These are phyloP conservation scores for Tremella yokohamensis DNA, from an alignment of 768 basidiomycete genomes.

Conservation along the genomic window DNA sequence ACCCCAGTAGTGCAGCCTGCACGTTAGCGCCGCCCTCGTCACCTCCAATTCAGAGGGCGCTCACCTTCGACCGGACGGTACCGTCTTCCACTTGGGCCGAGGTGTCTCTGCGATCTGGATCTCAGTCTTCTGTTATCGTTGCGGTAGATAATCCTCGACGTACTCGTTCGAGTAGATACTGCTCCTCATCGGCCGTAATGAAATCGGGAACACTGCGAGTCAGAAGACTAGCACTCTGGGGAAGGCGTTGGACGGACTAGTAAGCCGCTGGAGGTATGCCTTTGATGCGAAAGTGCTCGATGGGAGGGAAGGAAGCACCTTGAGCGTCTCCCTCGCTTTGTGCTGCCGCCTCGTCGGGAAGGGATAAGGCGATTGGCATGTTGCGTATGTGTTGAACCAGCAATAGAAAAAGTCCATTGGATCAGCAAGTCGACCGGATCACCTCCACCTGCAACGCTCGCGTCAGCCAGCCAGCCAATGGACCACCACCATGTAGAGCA, in stretches of 20 bases:
- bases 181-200: constrained; percentile 66
- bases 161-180: constrained; percentile 57
- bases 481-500: no score
- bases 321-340: no score
- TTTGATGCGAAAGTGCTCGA: constrained; percentile 28
- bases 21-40: constrained; percentile 7
- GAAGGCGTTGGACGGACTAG: constrained; percentile 23
- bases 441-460: no score
- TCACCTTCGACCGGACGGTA: constrained; percentile 66
- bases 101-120: constrained; percentile 70
- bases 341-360: no score
- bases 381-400: no score
- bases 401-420: no score
- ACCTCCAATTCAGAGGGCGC: neutral
- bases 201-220: constrained; percentile 69
- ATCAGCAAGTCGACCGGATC: no score
- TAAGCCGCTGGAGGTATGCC: constrained; percentile 36
- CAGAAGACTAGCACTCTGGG: neutral
- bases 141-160: neutral
- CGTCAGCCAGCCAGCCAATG: no score
- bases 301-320: constrained; percentile 13
- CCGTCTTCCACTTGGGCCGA: constrained; percentile 74
- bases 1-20: constrained; percentile 52
- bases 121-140: constrained; percentile 1
- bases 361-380: no score